phyloP scores from a whole-genome alignment of 1,284 basidiomycete genomes.

The Moesziomyces antarcticus region DNA sequence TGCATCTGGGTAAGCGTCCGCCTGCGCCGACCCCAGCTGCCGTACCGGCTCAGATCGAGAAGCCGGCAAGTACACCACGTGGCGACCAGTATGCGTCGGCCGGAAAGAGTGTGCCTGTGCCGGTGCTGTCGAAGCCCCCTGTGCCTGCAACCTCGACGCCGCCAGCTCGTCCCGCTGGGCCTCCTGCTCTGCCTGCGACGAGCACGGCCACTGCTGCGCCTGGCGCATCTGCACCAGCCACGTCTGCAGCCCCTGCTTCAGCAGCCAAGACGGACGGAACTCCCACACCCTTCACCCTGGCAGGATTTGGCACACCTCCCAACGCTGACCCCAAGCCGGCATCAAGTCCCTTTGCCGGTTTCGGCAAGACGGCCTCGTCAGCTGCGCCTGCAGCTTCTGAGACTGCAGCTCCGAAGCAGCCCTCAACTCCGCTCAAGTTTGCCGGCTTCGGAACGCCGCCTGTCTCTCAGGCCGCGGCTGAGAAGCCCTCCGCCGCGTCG shows the following conservation, averaged over 20 bases:
- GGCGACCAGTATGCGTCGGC: conserved; percentile 16
- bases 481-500: neutral
- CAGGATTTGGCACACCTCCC: conserved; percentile 6
- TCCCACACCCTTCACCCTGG: conserved; percentile 11
- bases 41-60: neutral
- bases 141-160: neutral
- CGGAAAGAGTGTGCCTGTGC: conserved; percentile 19
- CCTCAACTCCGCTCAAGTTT: conserved; percentile 4
- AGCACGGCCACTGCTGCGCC: conserved; percentile 2
- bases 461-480: no score
- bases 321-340: neutral
- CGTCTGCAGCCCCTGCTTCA: neutral
- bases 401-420: neutral
- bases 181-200: conserved; percentile 16
- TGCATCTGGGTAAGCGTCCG: conserved; percentile 40
- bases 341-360: neutral
- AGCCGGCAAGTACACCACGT: neutral
- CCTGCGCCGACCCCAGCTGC: conserved; percentile 8
- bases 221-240: no score
- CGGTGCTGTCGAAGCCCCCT: conserved; percentile 19
- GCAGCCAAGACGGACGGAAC: conserved; percentile 10
- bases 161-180: conserved; percentile 10
- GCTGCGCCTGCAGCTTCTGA: conserved; percentile 6
- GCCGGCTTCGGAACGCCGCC: conserved; percentile 1
- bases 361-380: neutral